phyloP scores from a whole-genome alignment of 1,139 yeast species.

The Waltiozyma sp. region DNA sequence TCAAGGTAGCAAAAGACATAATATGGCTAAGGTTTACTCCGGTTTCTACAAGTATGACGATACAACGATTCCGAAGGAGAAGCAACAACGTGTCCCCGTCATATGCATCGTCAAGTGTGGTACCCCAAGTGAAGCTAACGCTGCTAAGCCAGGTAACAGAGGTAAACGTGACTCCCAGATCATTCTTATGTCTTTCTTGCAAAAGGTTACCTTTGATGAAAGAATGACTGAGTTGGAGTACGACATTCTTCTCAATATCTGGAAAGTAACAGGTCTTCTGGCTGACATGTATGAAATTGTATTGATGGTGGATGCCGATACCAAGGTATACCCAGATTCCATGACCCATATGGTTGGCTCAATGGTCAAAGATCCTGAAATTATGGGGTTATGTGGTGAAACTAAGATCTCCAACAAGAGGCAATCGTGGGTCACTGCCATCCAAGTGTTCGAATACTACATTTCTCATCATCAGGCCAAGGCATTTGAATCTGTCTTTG shows the following conservation, averaged over 20 bases:
- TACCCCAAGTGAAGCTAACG: constrained; percentile 65
- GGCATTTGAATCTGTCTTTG: constrained; percentile 93
- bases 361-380: constrained; percentile 79
- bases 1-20: constrained; percentile 84
- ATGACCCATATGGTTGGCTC: constrained; percentile 88
- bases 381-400: constrained; percentile 97
- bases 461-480: constrained; percentile 95
- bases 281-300: constrained; percentile 78
- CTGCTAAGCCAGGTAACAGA: constrained; percentile 94
- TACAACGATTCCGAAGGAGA: constrained; percentile 59
- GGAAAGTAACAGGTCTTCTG: constrained; percentile 83
- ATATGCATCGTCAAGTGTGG: constrained; percentile 85
- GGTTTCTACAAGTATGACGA: constrained; percentile 84
- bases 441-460: constrained; percentile 93
- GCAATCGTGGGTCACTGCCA: constrained; percentile 85
- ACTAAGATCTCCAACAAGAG: constrained; percentile 86
- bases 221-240: constrained; percentile 93
- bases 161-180: constrained; percentile 98
- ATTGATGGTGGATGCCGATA: constrained; percentile 96
- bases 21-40: constrained; percentile 92
- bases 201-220: constrained; percentile 86
- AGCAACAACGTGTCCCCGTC: constrained; percentile 85
- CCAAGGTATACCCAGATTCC: constrained; percentile 83
- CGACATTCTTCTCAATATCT: constrained; percentile 66
- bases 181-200: constrained; percentile 85